These are phyloP conservation scores for Diatrype stigma DNA, from an alignment of 2,329 filamentous ascomycete genomes.

Conservation along the genomic window DNA sequence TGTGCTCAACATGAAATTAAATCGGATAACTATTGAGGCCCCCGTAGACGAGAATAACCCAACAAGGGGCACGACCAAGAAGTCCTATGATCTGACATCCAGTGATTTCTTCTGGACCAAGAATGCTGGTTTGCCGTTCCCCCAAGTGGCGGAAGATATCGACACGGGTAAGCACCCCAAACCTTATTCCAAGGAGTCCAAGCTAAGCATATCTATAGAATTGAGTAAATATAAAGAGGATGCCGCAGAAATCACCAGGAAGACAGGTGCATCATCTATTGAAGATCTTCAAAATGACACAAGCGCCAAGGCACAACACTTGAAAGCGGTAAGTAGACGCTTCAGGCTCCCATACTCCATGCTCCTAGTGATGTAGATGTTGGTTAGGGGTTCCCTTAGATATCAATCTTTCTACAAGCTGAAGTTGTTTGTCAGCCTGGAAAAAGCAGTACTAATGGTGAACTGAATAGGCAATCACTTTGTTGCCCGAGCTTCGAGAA, in stretches of 20 bases:
- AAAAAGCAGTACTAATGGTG: too few relatives aligned
- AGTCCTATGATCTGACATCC: slow-evolving; percentile 82
- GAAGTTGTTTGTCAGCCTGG: too few relatives aligned
- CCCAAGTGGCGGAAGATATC: slow-evolving; percentile 93
- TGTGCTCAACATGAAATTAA: slow-evolving; percentile 75
- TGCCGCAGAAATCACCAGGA: slow-evolving; percentile 88
- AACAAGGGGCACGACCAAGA: slow-evolving; percentile 72
- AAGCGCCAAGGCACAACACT: slow-evolving; percentile 82
- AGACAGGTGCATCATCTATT: slow-evolving; percentile 86
- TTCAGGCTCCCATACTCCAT: too few relatives aligned
- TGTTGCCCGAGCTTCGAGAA: slow-evolving; percentile 86
- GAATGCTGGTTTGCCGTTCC: slow-evolving; percentile 87
- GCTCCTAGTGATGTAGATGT: too few relatives aligned
- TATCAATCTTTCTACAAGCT: too few relatives aligned
- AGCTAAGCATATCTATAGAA: slow-evolving; percentile 40
- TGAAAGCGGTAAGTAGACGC: slow-evolving; percentile 59
- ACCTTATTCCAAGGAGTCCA: not conserved
- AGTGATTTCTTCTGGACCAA: slow-evolving; percentile 97
- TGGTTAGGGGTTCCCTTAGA: too few relatives aligned
- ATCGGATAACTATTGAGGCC: slow-evolving; percentile 88
- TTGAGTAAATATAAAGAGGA: slow-evolving; percentile 94
- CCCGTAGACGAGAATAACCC: slow-evolving; percentile 74
- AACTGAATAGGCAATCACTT: slow-evolving; percentile 63
- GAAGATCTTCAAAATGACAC: slow-evolving; percentile 91
- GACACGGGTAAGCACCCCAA: slow-evolving; percentile 48